phyloP scores from a whole-genome alignment of 352 stramenopile genomes.

The Elongisporangium prolatum region DNA sequence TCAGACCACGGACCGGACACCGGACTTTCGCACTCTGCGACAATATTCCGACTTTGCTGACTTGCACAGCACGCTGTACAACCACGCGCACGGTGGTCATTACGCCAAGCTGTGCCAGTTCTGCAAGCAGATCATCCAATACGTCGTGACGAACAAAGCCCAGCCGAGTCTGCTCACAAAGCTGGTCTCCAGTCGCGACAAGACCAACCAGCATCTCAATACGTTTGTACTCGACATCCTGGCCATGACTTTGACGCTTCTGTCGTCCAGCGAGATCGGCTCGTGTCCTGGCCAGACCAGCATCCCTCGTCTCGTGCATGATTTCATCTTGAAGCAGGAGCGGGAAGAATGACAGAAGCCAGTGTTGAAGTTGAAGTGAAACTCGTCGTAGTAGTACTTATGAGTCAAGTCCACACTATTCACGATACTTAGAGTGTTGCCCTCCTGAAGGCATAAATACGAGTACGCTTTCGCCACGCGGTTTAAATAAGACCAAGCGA shows the following conservation, averaged over 20 bases:
- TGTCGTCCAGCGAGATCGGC: conserved; percentile 6
- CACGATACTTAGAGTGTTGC: too few species aligned
- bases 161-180: conserved; percentile 5
- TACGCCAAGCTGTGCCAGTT: conserved; percentile 14
- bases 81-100: conserved; percentile 13
- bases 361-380: not conserved
- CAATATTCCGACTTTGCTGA: conserved; percentile 21
- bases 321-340: conserved; percentile 17
- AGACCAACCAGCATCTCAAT: conserved; percentile 9
- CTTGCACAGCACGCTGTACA: conserved; percentile 18
- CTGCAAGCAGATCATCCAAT: conserved; percentile 16
- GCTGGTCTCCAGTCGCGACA: conserved; percentile 6
- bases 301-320: conserved; percentile 19
- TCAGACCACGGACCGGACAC: not conserved
- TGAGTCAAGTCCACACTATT: too few species aligned
- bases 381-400: too few species aligned
- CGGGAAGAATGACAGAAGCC: not conserved
- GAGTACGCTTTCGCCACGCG: too few species aligned
- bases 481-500: conserved; percentile 30
- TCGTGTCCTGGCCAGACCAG: conserved; percentile 15
- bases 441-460: not conserved
- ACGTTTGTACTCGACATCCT: conserved; percentile 15
- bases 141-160: conserved; percentile 16
- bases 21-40: conserved; percentile 23
- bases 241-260: conserved; percentile 5